Conservation (phyloP, 2,329 filamentous ascomycete species). For the Epichloe festucae region DNA sequence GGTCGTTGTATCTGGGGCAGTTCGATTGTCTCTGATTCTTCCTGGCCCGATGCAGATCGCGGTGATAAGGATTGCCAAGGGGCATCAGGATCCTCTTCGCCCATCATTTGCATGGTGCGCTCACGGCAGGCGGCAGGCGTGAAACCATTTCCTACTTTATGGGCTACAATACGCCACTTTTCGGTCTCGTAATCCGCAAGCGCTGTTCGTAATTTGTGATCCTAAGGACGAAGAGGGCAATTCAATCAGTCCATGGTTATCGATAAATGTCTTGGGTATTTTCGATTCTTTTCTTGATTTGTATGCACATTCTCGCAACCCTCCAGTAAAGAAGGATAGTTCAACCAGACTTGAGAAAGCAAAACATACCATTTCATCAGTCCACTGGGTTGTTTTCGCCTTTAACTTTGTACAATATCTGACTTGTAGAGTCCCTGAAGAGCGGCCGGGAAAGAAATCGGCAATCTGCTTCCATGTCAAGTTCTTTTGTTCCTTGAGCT, state of each 20-base stretch:
- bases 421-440: slow-evolving; percentile 82
- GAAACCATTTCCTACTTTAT: slow-evolving; percentile 82
- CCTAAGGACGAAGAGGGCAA: slow-evolving; percentile 31
- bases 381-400: slow-evolving; percentile 88
- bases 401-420: slow-evolving; percentile 92
- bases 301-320: too few relatives aligned
- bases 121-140: slow-evolving; percentile 80
- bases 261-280: neutral
- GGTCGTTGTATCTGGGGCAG: slow-evolving; percentile 10
- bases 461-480: slow-evolving; percentile 96
- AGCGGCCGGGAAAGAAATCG: slow-evolving; percentile 86
- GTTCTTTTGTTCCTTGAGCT: slow-evolving; percentile 88
- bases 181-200: slow-evolving; percentile 81
- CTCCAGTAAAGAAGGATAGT: neutral
- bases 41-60: slow-evolving; percentile 18
- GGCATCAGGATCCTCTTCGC: slow-evolving; percentile 27
- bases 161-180: slow-evolving; percentile 83
- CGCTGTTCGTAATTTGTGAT: slow-evolving; percentile 62
- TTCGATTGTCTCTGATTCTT: slow-evolving; percentile 9
- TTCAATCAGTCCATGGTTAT: neutral
- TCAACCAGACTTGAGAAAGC: too few relatives aligned
- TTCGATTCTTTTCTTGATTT: neutral
- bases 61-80: slow-evolving; percentile 46
- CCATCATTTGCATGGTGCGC: slow-evolving; percentile 52
- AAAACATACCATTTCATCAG: slow-evolving; percentile 69